Evolutionary conservation across 163 green algal species (phyloP), one percentile per base, ranked within the genome.

Genomic region (Botryococcus braunii): DNA sequence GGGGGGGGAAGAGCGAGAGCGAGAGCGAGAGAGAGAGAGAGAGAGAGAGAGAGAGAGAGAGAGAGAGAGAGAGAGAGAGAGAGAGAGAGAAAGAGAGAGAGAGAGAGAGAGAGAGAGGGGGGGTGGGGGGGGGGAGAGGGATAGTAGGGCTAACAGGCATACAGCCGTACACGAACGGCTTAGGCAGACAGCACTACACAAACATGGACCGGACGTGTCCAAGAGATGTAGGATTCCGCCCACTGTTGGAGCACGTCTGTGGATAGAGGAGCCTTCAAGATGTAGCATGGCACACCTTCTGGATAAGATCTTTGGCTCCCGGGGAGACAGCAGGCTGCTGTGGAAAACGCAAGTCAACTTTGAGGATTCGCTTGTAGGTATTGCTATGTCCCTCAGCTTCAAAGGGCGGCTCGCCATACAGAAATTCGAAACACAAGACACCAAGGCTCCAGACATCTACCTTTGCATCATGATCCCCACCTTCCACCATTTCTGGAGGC

Each of bases 381-480:
- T 96, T 85, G 31, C 84, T 82, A 78, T 97, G 88, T 9, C 88
- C 89, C 34, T 86, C 80, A 0, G 93, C 91, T 78, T 98, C 92
- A 85, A 99, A 99, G 50, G 95, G 95, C 21, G 95, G 91, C 29
- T 74, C 61, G 37, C 95, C 95, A 49, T 85, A 92, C 50, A 99
- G 80, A 73, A 99, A 99, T 84, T 99, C 95, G 73, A 96, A 99
- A 47, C 82, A 88, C 41, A 99, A 84, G 68, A 99, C 92, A 37
- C 95, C 95, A 62, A 99, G 74, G 59, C 81, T 89, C 85, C 85
- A 91, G 68, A 91, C 75, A 72, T 92, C 85, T 47, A 89, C 81
- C 27, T 38, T 47, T 23, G 67, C 49, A 23, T 78, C 72, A 58
- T 78, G 72, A 48, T 78, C 68, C 25, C 49, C 34, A 36, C 69